Evolutionary conservation across 148 eudicot genomes (phyloP).

Genomic region (Vaccinium vitisidaea): DNA sequence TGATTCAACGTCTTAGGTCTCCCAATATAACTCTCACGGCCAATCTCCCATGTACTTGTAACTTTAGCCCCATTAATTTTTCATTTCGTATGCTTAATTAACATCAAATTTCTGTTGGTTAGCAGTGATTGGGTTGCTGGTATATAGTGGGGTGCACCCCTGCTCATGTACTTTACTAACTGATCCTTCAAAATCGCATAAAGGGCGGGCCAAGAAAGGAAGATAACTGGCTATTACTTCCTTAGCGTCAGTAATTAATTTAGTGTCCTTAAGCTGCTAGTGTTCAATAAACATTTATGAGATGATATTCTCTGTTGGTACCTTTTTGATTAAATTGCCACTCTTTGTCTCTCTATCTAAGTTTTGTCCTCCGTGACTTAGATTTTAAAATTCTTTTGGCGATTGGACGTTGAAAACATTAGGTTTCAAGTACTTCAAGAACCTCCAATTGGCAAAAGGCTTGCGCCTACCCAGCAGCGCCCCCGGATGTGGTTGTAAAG

Average conservation of each 20-base stretch:
- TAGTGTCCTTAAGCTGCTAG: neutral
- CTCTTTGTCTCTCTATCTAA: neutral
- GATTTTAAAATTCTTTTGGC: neutral
- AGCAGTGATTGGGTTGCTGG: neutral
- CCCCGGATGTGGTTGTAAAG: conserved; percentile 63
- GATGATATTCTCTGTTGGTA: neutral
- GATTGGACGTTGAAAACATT: conserved; percentile 13
- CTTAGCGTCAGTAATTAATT: neutral
- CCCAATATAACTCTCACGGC: neutral
- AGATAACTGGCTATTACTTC: neutral
- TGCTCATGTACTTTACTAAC: neutral
- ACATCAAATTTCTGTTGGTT: neutral
- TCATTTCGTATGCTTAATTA: neutral
- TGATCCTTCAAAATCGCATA: neutral
- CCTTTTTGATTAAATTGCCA: neutral
- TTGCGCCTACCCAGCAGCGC: conserved; percentile 46
- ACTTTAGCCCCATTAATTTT: neutral
- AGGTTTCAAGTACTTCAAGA: conserved; percentile 60
- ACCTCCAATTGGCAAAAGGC: conserved; percentile 40
- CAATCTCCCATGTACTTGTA: neutral
- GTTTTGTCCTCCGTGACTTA: neutral
- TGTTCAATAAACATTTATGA: neutral
- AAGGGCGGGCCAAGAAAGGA: neutral
- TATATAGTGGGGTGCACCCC: neutral
- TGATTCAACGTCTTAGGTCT: neutral